Conservation (phyloP, 768 basidiomycete species). For the Serendipita sp. region DNA sequence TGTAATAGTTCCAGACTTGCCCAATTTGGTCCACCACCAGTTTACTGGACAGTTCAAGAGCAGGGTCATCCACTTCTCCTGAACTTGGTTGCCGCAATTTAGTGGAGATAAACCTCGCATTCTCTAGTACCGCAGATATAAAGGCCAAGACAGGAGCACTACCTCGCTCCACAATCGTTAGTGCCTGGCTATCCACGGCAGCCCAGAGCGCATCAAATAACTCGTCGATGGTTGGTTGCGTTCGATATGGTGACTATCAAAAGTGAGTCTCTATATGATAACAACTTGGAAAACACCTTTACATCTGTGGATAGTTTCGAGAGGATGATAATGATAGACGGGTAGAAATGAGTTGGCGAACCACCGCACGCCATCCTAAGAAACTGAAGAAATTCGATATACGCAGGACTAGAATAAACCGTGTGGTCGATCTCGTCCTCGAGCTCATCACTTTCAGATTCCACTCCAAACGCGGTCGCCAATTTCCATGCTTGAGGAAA, state of each 20-base stretch:
- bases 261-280: background rate
- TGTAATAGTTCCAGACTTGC: background rate
- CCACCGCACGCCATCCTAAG: constrained; percentile 66
- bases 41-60: background rate
- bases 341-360: constrained; percentile 64
- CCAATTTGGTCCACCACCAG: background rate
- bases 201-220: constrained; percentile 73
- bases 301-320: constrained; percentile 64
- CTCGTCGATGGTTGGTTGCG: constrained; percentile 22
- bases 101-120: constrained; percentile 12
- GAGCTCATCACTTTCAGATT: constrained; percentile 20
- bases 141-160: constrained; percentile 42
- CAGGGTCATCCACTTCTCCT: background rate
- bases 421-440: constrained; percentile 23
- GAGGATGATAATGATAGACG: constrained; percentile 59
- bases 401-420: constrained; percentile 24
- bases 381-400: constrained; percentile 61
- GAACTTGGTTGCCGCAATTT: too few species aligned
- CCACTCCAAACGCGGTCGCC: constrained; percentile 20
- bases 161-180: constrained; percentile 38
- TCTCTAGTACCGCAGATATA: constrained; percentile 53
- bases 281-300: constrained; percentile 8
- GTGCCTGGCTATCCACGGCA: constrained; percentile 50
- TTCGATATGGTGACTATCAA: constrained; percentile 16
- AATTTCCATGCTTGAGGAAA: constrained; percentile 50